Evolutionary conservation across 768 basidiomycete genomes (phyloP).

Genomic region (Boletus sensibilis): DNA sequence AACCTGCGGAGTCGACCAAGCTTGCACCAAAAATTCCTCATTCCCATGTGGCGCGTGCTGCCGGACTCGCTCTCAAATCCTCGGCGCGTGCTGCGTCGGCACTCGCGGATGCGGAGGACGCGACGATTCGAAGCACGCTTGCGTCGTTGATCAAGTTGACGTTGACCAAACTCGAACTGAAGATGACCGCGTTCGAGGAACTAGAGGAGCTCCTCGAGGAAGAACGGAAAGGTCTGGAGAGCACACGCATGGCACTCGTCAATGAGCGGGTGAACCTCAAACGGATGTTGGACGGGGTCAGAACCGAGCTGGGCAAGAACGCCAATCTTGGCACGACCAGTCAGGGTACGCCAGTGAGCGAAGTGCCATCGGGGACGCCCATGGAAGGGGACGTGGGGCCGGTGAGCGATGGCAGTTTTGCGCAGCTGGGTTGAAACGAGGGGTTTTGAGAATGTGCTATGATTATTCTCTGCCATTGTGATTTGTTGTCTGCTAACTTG

Average conservation of each 20-base stretch:
- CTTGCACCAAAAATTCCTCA: constrained; percentile 49
- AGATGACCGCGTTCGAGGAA: constrained; percentile 93
- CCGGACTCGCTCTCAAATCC: constrained; percentile 82
- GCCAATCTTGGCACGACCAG: constrained; percentile 52
- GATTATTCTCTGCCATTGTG: constrained; percentile 30
- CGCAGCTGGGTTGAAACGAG: constrained; percentile 43
- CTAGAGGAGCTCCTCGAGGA: constrained; percentile 90
- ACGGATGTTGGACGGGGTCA: constrained; percentile 67
- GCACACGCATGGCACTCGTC: constrained; percentile 73
- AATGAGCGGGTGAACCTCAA: constrained; percentile 74
- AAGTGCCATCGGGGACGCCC: constrained; percentile 46
- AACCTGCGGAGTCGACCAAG: constrained; percentile 29
- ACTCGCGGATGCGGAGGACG: constrained; percentile 81
- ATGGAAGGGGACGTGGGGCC: constrained; percentile 57
- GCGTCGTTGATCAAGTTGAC: constrained; percentile 83
- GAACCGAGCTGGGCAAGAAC: constrained; percentile 61
- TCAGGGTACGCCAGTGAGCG: constrained; percentile 56
- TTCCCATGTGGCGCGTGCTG: constrained; percentile 78
- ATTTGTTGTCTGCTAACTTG: constrained; percentile 18
- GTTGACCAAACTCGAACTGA: constrained; percentile 86
- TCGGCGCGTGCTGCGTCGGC: constrained; percentile 82
- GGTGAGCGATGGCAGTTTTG: constrained; percentile 51
- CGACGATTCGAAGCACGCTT: constrained; percentile 73
- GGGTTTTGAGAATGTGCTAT: constrained; percentile 6
- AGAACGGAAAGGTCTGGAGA: constrained; percentile 83